These are phyloP conservation scores for Albizia julibrissin DNA, from an alignment of 306 rosid genomes.

Conservation along the genomic window DNA sequence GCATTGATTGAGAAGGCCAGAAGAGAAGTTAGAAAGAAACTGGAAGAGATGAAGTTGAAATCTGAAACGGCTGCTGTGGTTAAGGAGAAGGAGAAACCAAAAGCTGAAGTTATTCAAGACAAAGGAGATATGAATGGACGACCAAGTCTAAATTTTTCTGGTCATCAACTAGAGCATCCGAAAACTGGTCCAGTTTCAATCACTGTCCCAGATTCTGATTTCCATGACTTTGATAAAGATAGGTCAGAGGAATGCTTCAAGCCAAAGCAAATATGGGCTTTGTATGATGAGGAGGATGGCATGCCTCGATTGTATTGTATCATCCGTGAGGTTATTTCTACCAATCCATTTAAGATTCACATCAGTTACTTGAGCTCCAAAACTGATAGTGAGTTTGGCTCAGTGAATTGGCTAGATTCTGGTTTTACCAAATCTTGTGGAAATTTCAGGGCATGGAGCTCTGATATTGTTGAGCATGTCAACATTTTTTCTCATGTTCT, in stretches of 20 bases:
- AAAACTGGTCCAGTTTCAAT: constrained; percentile 45
- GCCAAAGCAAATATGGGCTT: constrained; percentile 78
- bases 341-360: constrained; percentile 62
- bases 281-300: constrained; percentile 77
- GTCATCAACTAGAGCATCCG: constrained; percentile 38
- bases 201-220: constrained; percentile 70
- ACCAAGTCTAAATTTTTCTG: constrained; percentile 22
- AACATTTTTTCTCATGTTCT: constrained; percentile 68
- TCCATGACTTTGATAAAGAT: constrained; percentile 70
- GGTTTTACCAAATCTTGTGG: constrained; percentile 80
- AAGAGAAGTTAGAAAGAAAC: constrained; percentile 53
- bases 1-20: constrained; percentile 64
- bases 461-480: constrained; percentile 62
- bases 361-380: constrained; percentile 64
- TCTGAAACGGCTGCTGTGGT: constrained; percentile 32
- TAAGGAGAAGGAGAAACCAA: constrained; percentile 34
- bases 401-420: constrained; percentile 57
- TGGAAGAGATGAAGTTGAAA: constrained; percentile 52
- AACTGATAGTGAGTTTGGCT: constrained; percentile 64
- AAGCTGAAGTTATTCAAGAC: constrained; percentile 30
- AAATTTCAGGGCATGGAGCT: constrained; percentile 60
- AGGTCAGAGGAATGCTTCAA: constrained; percentile 74
- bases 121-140: constrained; percentile 29
- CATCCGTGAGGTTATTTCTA: constrained; percentile 63
- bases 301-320: constrained; percentile 80